Base-by-base conservation (phyloP, 371 early-diverging fungal species). In the Mucor sp. region DNA sequence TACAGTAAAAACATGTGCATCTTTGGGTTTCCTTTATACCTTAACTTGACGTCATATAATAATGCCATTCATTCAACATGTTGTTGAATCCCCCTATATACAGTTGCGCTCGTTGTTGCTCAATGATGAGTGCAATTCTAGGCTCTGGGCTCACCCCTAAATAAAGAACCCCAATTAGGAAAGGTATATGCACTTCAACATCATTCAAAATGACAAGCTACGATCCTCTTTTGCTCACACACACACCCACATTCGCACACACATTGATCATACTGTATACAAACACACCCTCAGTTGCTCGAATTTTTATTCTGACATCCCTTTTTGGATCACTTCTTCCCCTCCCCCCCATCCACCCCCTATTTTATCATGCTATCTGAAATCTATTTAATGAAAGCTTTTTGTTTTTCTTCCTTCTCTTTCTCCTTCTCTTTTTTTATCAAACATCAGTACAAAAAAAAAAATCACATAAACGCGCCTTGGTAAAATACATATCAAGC, bases 121-220 rank as follows among this genome's bases (percentile, higher is more conserved):
- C 32, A 56, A 30, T 32, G 56, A 56, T 50, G 50, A 50, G 50
- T 50, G 50, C 25, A 56, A 60, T 60, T 60, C 25, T 60, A 39
- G 41, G 60, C 60, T 55, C 41, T 32, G 25, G 43, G 23, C 33
- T 35, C 28, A 37, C 39, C 62, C 60, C 48, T 41, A 25, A 30
- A 37, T 59, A 55, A 37, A 8, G 12, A 14, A 23, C 23, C 64
- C 30, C 4, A 57, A 62, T 35, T 19, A 47, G 60, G 50, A 57
- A 53, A 55, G 44, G 47, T 47, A 32, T 67, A 60, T 62, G 56
- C 67, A 61, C 43, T 55, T 60, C 32, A 60, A 39, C 60, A 66
- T 58, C 60, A 61, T 61, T 41, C 44, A 19, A 58, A 65, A 67
- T 67, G 67, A 67, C 67, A 67, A 62, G 32, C 65, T 58, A 65